These are phyloP conservation scores for Streptanthus diversifolius DNA, from an alignment of 345 rosid species.

Conservation along the genomic window DNA sequence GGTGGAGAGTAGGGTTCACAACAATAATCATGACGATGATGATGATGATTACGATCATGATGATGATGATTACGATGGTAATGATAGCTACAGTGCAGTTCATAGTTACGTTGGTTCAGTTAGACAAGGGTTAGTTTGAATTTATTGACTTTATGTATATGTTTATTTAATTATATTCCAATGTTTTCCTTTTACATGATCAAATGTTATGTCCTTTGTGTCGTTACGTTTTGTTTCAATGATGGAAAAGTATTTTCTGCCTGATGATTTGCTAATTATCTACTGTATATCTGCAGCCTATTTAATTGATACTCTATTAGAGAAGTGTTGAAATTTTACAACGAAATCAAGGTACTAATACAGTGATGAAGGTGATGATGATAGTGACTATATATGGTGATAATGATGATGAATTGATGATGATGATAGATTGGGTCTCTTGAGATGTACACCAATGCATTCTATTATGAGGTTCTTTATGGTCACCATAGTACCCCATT, in stretches of 20 bases:
- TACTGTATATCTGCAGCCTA: not conserved
- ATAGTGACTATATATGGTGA: slow-evolving; percentile 7
- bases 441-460: slow-evolving; percentile 26
- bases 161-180: slow-evolving; percentile 39
- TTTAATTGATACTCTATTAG: not conserved
- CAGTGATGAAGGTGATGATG: slow-evolving; percentile 4
- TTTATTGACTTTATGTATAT: slow-evolving; percentile 35
- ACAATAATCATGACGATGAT: not conserved
- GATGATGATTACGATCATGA: slow-evolving; percentile 2
- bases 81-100: slow-evolving; percentile 33
- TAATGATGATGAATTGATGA: not conserved
- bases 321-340: not conserved
- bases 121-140: slow-evolving; percentile 31
- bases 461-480: slow-evolving; percentile 23
- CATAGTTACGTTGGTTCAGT: slow-evolving; percentile 30
- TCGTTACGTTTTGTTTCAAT: slow-evolving; percentile 14
- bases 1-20: slow-evolving; percentile 27
- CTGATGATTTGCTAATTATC: slow-evolving; percentile 37
- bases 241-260: slow-evolving; percentile 53
- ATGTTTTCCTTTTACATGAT: slow-evolving; percentile 53
- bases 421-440: slow-evolving; percentile 14
- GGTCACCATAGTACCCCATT: slow-evolving; percentile 18
- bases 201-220: slow-evolving; percentile 7
- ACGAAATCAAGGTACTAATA: slow-evolving; percentile 17
- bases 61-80: slow-evolving; percentile 19